Evolutionary conservation across 2,329 filamentous ascomycete species (phyloP).

Genomic region (Neurospora crassa): DNA sequence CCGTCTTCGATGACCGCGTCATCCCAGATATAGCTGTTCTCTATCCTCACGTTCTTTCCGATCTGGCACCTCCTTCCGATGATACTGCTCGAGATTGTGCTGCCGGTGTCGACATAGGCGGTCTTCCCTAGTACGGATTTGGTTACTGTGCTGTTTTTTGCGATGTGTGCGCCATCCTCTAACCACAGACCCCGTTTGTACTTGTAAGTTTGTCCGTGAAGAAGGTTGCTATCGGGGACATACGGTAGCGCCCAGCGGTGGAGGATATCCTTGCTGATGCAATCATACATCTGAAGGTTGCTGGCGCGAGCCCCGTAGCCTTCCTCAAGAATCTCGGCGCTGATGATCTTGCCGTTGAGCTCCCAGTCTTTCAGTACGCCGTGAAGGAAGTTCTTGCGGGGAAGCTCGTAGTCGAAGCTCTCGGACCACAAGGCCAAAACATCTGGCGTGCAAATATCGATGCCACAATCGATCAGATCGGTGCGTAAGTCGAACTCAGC

Average conservation of each 20-base stretch:
- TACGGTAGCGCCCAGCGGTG: constrained; percentile 82
- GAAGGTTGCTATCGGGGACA: constrained; percentile 78
- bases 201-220: constrained; percentile 68
- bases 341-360: constrained; percentile 92
- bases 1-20: constrained; percentile 68
- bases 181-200: constrained; percentile 63
- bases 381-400: constrained; percentile 64
- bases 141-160: constrained; percentile 59
- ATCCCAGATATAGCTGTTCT: constrained; percentile 83
- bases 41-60: constrained; percentile 70
- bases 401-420: constrained; percentile 78
- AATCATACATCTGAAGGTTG: constrained; percentile 82
- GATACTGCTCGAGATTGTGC: constrained; percentile 62
- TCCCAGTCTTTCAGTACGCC: constrained; percentile 95
- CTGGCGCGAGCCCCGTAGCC: constrained; percentile 80
- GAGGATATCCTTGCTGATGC: constrained; percentile 79
- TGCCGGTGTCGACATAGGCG: constrained; percentile 65
- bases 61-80: constrained; percentile 81
- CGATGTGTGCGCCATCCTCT: constrained; percentile 67
- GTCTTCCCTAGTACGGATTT: constrained; percentile 68
- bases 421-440: constrained; percentile 93
- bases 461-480: constrained; percentile 86
- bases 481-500: constrained; percentile 71
- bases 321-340: constrained; percentile 73
- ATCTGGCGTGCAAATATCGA: constrained; percentile 96